Evolutionary conservation across 2,329 filamentous ascomycete genomes (phyloP), one percentile per base, ranked within the genome.

Genomic region (Fusarium lyarnte): DNA sequence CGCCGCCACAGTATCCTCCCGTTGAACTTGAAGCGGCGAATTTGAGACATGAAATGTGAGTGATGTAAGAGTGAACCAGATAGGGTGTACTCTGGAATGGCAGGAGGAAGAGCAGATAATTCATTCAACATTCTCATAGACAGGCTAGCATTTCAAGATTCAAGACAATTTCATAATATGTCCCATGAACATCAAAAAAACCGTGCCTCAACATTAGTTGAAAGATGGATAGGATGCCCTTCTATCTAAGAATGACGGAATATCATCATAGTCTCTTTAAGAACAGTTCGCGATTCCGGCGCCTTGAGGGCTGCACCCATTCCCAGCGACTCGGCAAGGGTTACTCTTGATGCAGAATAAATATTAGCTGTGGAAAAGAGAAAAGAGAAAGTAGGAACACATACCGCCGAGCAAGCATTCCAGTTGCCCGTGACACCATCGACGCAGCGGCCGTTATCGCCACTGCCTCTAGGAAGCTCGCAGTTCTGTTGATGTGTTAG

Each of bases 81-180:
- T 14, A 6, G 8, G 29, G 10, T 14, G n/a, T 23, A 25, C 6
- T 21, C 35, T 33, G 2, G 16, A 13, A 33, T n/a, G n/a, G n/a
- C n/a, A n/a, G n/a, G n/a, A n/a, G n/a, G 14, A 9, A 23, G 3
- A 8, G 10, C 2, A 5, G 3, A 2, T 10, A 11, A 14, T 25
- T 2, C 12, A 14, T 25, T 7, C 2, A 14, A 25, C 5, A 8
- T 13, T 33, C 4, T 19, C 4, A 33, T 33, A n/a, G 29, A 33
- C 4, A 8, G 5, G 46, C 5, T 49, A 23, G 1, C 3, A n/a
- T 33, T 33, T 33, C 33, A 2, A 23, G 23, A 33, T 7, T 27
- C 0, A 6, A 6, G 23, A 21, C 1, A 23, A 25, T 0, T 3
- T 25, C 23, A 25, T 3, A 3, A 25, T 2, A 13, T 25, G 1